Conservation (phyloP, 768 basidiomycete species). For the Leucocoprinus leucothites region DNA sequence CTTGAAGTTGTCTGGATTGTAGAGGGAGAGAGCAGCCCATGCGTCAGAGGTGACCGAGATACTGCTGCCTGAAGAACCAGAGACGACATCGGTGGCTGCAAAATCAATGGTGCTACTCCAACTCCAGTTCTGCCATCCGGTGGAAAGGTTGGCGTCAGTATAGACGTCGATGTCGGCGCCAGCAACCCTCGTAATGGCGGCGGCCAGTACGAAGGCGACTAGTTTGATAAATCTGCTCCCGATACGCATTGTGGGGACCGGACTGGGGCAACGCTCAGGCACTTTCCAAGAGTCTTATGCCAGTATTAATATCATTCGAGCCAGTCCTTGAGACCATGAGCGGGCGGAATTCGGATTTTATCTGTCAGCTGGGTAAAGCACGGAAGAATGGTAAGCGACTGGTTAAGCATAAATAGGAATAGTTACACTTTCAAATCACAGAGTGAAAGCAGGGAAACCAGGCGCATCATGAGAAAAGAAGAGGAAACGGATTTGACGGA, state of each 20-base stretch:
- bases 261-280: constrained; percentile 5
- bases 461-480: neutral
- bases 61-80: constrained; percentile 40
- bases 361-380: constrained; percentile 20
- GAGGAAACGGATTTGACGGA: constrained; percentile 1
- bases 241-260: constrained; percentile 1
- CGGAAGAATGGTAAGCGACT: constrained; percentile 11
- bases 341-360: constrained; percentile 25
- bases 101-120: constrained; percentile 43
- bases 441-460: too few relatives aligned
- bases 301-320: constrained; percentile 2
- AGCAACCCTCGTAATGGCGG: constrained; percentile 17
- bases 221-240: constrained; percentile 19
- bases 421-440: neutral
- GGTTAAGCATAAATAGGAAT: neutral
- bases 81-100: constrained; percentile 39
- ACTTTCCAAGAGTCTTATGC: neutral
- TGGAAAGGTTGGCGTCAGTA: constrained; percentile 35
- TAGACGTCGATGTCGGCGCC: constrained; percentile 39
- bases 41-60: constrained; percentile 40
- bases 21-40: constrained; percentile 43
- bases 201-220: constrained; percentile 19
- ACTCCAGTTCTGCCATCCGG: constrained; percentile 52
- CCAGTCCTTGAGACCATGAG: neutral
- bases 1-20: constrained; percentile 35